phyloP scores from a whole-genome alignment of 1,284 basidiomycete genomes.

The Ustilago shanxiensis region DNA sequence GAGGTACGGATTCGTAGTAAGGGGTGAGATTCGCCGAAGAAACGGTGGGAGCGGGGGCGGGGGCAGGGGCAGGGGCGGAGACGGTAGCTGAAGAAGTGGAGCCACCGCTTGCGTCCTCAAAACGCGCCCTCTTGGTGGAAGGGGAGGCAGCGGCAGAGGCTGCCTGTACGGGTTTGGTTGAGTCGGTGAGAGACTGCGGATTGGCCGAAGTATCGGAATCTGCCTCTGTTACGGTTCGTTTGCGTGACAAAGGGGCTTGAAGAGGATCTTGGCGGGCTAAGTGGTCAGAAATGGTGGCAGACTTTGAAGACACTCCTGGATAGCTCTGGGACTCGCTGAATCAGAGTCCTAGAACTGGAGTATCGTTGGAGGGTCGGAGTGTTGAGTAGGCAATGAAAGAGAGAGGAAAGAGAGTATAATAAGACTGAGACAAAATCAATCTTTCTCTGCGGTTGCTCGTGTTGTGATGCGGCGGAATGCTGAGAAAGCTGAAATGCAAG shows the following conservation, averaged over 20 bases:
- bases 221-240: slow-evolving; percentile 38
- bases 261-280: slow-evolving; percentile 21
- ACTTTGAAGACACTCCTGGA: slow-evolving; percentile 29
- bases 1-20: slow-evolving; percentile 26
- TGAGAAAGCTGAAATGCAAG: not conserved
- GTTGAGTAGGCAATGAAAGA: not conserved
- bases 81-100: slow-evolving; percentile 5
- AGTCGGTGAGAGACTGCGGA: slow-evolving; percentile 13
- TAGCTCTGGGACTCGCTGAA: slow-evolving; percentile 26
- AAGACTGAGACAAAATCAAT: not conserved
- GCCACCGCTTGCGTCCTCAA: slow-evolving; percentile 37
- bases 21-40: slow-evolving; percentile 18
- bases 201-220: slow-evolving; percentile 1
- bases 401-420: not conserved
- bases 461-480: not conserved
- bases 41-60: slow-evolving; percentile 4
- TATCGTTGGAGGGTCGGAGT: slow-evolving; percentile 15
- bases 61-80: slow-evolving; percentile 17
- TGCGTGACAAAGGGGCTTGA: slow-evolving; percentile 39
- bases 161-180: slow-evolving; percentile 15
- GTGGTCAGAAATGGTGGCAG: slow-evolving; percentile 45
- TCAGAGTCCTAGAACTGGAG: slow-evolving; percentile 42
- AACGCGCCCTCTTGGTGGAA: slow-evolving; percentile 47
- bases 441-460: not conserved
- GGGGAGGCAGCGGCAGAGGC: slow-evolving; percentile 37